phyloP scores from a whole-genome alignment of 331 rosid genomes.

The Pyracantha coccinea region DNA sequence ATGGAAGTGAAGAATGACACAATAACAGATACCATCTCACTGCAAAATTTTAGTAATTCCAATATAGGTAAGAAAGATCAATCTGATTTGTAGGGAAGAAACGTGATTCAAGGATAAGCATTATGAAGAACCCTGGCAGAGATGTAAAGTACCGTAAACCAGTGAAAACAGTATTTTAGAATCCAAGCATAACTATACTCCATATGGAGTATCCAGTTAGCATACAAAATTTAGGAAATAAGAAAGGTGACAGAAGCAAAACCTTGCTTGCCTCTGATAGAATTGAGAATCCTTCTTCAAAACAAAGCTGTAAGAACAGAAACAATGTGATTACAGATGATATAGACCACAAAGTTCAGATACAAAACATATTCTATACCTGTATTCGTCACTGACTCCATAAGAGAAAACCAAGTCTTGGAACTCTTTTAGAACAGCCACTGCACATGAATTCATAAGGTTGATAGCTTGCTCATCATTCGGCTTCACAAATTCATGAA shows the following conservation, averaged over 20 bases:
- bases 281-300: conserved; percentile 41
- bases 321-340: neutral
- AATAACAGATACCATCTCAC: conserved; percentile 40
- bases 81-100: neutral
- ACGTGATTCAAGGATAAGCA: neutral
- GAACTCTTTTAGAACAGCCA: conserved; percentile 62
- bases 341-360: neutral
- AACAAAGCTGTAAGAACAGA: conserved; percentile 38
- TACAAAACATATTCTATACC: conserved; percentile 8
- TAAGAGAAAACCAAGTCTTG: conserved; percentile 59
- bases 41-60: conserved; percentile 12
- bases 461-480: conserved; percentile 79
- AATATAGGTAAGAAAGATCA: neutral
- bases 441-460: conserved; percentile 78
- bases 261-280: conserved; percentile 43
- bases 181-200: too few relatives aligned
- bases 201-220: neutral
- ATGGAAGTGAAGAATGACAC: conserved; percentile 62
- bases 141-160: neutral
- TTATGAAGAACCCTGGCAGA: neutral
- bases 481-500: conserved; percentile 76
- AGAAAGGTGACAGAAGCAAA: conserved; percentile 1
- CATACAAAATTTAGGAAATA: neutral
- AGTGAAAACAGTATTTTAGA: too few relatives aligned
- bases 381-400: conserved; percentile 80